These are phyloP conservation scores for Globisporangium cederbergense DNA, from an alignment of 352 stramenopile species.

Conservation along the genomic window DNA sequence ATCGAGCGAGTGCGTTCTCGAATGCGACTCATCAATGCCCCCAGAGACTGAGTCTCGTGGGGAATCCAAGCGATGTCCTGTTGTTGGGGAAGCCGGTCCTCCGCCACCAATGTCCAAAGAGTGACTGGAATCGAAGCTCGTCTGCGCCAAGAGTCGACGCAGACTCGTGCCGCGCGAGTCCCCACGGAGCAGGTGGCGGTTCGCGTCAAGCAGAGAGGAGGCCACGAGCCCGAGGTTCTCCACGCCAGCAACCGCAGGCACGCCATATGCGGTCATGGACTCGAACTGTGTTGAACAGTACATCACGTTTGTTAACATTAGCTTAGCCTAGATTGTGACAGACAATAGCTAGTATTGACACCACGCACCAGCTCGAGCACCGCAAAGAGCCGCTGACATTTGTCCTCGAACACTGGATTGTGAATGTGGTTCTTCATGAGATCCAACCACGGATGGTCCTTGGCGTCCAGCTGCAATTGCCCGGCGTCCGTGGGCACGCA, in stretches of 20 bases:
- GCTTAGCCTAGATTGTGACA: background rate
- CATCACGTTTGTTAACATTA: background rate
- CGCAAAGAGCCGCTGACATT: conserved; percentile 51
- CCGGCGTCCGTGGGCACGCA: conserved; percentile 41
- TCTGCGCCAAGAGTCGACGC: conserved; percentile 34
- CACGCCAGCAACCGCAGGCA: conserved; percentile 53
- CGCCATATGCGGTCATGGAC: conserved; percentile 55
- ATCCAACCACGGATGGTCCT: conserved; percentile 37
- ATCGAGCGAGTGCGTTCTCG: background rate
- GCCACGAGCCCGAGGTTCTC: conserved; percentile 56
- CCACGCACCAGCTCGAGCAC: conserved; percentile 54
- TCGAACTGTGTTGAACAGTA: conserved; percentile 40
- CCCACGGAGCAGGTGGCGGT: conserved; percentile 17
- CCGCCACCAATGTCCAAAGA: conserved; percentile 11
- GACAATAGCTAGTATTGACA: background rate
- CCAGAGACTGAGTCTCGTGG: background rate
- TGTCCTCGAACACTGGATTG: conserved; percentile 34
- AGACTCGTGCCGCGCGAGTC: conserved; percentile 37
- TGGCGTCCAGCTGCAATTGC: conserved; percentile 25
- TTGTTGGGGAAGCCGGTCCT: conserved; percentile 1
- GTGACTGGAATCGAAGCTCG: conserved; percentile 16
- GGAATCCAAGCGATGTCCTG: background rate
- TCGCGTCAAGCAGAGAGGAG: conserved; percentile 15
- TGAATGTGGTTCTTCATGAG: conserved; percentile 40
- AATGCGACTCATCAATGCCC: background rate